These are phyloP conservation scores for Chamaecyparis obtusa DNA, from an alignment of 75 land plant genomes.

Conservation along the genomic window DNA sequence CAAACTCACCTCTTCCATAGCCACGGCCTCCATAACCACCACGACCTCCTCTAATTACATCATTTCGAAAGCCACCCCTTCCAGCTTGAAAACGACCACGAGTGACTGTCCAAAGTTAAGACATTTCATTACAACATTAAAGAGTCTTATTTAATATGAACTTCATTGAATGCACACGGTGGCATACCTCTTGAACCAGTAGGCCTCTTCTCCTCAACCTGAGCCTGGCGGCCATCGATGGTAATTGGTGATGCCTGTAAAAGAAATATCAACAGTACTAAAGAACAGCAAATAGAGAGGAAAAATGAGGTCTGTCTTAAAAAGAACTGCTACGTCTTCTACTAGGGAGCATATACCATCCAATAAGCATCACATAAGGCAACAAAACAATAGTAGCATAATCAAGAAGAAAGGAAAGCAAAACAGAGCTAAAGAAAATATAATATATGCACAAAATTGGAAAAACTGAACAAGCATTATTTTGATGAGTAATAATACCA, in stretches of 20 bases:
- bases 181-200: conserved; percentile 49
- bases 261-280: not conserved
- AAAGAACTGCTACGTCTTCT: not conserved
- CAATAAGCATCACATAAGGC: not conserved
- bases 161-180: not conserved
- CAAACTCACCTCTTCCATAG: conserved; percentile 13
- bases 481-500: not conserved
- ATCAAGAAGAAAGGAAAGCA: not conserved
- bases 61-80: conserved; percentile 9
- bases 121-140: not conserved
- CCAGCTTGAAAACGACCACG: not conserved
- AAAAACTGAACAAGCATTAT: not conserved
- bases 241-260: conserved; percentile 70
- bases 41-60: not conserved
- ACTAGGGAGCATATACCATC: not conserved
- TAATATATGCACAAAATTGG: not conserved
- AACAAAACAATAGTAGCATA: not conserved
- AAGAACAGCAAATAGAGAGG: not conserved
- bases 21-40: conserved; percentile 11
- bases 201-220: conserved; percentile 80
- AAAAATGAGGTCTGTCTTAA: not conserved
- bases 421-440: not conserved
- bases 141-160: not conserved
- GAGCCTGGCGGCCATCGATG: conserved; percentile 62
- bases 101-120: not conserved